phyloP scores from a whole-genome alignment of 2,329 filamentous ascomycete species.

The Nemania abortiva region DNA sequence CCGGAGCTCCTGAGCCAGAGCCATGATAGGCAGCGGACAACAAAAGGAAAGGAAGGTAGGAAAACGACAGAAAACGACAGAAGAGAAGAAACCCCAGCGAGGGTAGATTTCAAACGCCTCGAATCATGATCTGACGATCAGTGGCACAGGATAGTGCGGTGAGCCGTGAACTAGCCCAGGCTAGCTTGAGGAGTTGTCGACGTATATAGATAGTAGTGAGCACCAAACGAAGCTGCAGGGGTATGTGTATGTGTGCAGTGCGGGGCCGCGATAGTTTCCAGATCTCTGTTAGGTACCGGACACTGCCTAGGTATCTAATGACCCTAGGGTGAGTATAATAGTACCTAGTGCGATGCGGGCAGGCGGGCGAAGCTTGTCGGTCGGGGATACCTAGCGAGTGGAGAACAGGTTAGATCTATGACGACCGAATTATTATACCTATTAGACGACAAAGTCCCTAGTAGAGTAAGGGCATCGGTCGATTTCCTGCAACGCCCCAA shows the following conservation, averaged over 20 bases:
- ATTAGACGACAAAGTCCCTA: neutral
- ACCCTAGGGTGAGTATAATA: no score
- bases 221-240: conserved; percentile 23
- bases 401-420: conserved; percentile 38
- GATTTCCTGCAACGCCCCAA: conserved; percentile 17
- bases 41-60: conserved; percentile 20
- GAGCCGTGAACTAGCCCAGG: conserved; percentile 21
- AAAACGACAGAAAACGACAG: conserved; percentile 5
- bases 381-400: conserved; percentile 21
- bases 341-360: conserved; percentile 12
- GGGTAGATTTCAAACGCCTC: conserved; percentile 39
- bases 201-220: neutral
- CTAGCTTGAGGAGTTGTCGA: conserved; percentile 35
- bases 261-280: conserved; percentile 28
- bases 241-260: neutral
- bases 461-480: neutral
- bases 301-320: neutral
- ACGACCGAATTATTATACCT: conserved; percentile 28
- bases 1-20: conserved; percentile 45
- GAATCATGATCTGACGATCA: conserved; percentile 46
- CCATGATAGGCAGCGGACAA: conserved; percentile 42
- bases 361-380: conserved; percentile 40
- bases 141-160: conserved; percentile 37
- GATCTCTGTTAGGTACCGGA: conserved; percentile 17
- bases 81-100: conserved; percentile 33